Base-by-base conservation (phyloP, 345 rosid genomes). In the Clarkia xantiana region DNA sequence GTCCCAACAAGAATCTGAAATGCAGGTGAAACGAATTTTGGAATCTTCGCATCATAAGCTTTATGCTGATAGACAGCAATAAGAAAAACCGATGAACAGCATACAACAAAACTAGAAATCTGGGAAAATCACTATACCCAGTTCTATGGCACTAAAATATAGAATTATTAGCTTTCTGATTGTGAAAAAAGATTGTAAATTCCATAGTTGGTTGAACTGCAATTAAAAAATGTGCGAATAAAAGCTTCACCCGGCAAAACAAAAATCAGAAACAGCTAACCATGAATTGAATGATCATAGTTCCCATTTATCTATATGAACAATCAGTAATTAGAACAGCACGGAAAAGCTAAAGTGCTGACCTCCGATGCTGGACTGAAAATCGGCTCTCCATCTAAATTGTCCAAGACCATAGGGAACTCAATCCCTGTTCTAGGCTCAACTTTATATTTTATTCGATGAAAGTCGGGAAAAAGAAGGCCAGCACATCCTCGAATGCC, bases 1-100 rank as follows among this genome's bases (percentile, higher is more conserved):
- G 86, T 86, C 62, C 88, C 95, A 60, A 90, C 94, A 77, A 90
- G 97, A 56, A 86, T 82, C 94, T 86, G 78, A 52, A 65, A 63
- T 47, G 39, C 52, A 61, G 6, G 44, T 6, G 41, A 25, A 23
- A 38, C n/a, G 12, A 47, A 6, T 5, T 20, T 48, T 48, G 17
- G 2, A 6, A 22, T 29, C 11, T 11, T 14, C 20, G 15, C 3
- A 20, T 22, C 13, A 48, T 38, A 22, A 9, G 18, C 10, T 12
- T 11, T 19, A 14, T 34, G 25, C 18, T 14, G 13, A 47, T 23
- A 18, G 10, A n/a, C 25, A 47, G 13, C 15, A 11, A 11, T 19
- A 19, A 6, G 18, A 6, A 20, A 47, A 46, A 20, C 10, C 8
- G 39, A 14, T 48, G 52, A 48, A 5, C 39, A 49, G 15, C 13